Evolutionary conservation across 1,284 basidiomycete species (phyloP).

Genomic region (Uromyces viciae-fabae): DNA sequence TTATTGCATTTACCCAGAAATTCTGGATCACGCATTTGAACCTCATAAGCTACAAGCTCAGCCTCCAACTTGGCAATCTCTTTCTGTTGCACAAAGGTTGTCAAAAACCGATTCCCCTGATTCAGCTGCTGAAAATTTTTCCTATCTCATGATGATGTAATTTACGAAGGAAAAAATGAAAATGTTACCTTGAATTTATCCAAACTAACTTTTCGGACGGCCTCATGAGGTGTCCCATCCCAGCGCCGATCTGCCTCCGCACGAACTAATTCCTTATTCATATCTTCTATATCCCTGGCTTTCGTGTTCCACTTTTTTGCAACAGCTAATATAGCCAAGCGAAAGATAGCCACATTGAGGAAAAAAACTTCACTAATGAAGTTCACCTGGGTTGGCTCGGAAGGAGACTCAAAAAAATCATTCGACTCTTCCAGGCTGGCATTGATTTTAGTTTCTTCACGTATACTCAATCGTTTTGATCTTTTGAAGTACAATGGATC

Average conservation of each 20-base stretch:
- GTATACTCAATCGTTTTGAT: slow-evolving; percentile 68
- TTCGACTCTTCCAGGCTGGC: slow-evolving; percentile 78
- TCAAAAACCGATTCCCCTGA: not conserved
- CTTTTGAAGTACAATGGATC: slow-evolving; percentile 75
- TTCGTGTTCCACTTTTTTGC: slow-evolving; percentile 70
- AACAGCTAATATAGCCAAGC: slow-evolving; percentile 77
- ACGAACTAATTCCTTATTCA: slow-evolving; percentile 72
- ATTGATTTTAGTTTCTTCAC: slow-evolving; percentile 85
- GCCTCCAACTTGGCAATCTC: slow-evolving; percentile 49
- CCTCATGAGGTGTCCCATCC: slow-evolving; percentile 61
- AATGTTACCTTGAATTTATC: slow-evolving; percentile 43
- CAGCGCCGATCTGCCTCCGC: slow-evolving; percentile 72
- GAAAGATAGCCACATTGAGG: slow-evolving; percentile 74
- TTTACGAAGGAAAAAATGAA: slow-evolving; percentile 49
- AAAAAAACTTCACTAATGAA: slow-evolving; percentile 97
- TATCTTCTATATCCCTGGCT: slow-evolving; percentile 69
- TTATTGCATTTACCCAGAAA: slow-evolving; percentile 73
- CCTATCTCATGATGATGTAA: slow-evolving; percentile 57
- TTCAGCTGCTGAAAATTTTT: slow-evolving; percentile 66
- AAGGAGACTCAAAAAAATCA: slow-evolving; percentile 63
- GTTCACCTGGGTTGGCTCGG: slow-evolving; percentile 61
- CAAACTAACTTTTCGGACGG: slow-evolving; percentile 25
- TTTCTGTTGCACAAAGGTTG: slow-evolving; percentile 44
- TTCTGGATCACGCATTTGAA: slow-evolving; percentile 80
- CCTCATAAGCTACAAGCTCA: slow-evolving; percentile 70